Evolutionary conservation across 2,329 filamentous ascomycete species (phyloP).

Genomic region (Alternaria hordeiaustralica): DNA sequence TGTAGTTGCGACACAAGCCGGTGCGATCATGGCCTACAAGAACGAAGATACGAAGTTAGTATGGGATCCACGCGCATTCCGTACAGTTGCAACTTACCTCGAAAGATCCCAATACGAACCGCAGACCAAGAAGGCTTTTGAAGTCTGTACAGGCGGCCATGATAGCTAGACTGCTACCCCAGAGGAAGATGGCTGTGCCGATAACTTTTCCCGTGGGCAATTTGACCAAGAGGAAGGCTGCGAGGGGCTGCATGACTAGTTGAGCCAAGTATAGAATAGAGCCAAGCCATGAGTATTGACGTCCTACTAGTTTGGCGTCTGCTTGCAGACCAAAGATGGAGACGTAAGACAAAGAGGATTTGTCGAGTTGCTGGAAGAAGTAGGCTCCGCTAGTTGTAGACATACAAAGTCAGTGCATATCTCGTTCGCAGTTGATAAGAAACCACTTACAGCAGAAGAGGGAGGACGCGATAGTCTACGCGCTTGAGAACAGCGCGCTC

Average conservation of each 20-base stretch:
- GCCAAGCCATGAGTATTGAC: conserved; percentile 65
- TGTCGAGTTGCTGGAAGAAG: conserved; percentile 65
- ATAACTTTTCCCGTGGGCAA: conserved; percentile 66
- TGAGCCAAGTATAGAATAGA: conserved; percentile 66
- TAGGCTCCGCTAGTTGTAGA: conserved; percentile 53
- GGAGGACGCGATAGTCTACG: conserved; percentile 59
- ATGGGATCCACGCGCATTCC: neutral
- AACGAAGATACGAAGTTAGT: conserved; percentile 50
- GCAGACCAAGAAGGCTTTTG: conserved; percentile 42
- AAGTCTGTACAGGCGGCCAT: conserved; percentile 59
- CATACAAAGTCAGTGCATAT: neutral
- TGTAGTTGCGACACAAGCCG: conserved; percentile 64
- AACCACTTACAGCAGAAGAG: conserved; percentile 54
- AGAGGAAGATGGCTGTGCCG: conserved; percentile 56
- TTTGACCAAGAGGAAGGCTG: conserved; percentile 63
- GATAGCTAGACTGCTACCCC: conserved; percentile 61
- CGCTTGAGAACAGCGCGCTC: conserved; percentile 58
- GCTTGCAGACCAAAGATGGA: conserved; percentile 59
- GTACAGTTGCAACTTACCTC: neutral
- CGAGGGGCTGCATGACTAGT: conserved; percentile 59
- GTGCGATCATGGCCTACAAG: conserved; percentile 47
- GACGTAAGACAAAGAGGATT: conserved; percentile 52
- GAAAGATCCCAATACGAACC: conserved; percentile 53
- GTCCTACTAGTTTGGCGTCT: conserved; percentile 56
- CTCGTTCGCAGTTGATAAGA: neutral